phyloP scores from a whole-genome alignment of 805 yeast genomes.

The Ogataea nakhonphanomensis region DNA sequence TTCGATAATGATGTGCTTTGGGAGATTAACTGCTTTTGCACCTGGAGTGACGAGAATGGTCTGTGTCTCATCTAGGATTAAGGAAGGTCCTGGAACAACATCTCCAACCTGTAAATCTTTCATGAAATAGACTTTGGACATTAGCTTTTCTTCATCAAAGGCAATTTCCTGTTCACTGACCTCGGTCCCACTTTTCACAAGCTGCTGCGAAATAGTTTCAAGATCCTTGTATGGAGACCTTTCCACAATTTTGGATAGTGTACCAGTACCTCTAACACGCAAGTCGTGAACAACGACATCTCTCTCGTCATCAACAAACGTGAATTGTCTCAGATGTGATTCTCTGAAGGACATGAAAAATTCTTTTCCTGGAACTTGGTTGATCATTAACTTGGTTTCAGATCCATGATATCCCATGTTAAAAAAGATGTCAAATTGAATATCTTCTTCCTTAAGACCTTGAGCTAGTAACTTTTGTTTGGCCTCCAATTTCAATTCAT shows the following conservation, averaged over 20 bases:
- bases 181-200: constrained; percentile 35
- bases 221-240: constrained; percentile 18
- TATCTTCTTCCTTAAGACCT: constrained; percentile 11
- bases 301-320: constrained; percentile 53
- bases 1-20: constrained; percentile 33
- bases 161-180: constrained; percentile 42
- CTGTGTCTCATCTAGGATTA: constrained; percentile 37
- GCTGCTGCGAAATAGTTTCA: constrained; percentile 46
- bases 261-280: constrained; percentile 63
- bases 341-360: constrained; percentile 44
- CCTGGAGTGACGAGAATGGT: constrained; percentile 36
- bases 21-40: constrained; percentile 32
- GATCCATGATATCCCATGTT: constrained; percentile 80
- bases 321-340: constrained; percentile 62
- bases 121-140: constrained; percentile 42
- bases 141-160: constrained; percentile 22
- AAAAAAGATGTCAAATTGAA: constrained; percentile 30
- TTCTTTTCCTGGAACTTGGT: constrained; percentile 29
- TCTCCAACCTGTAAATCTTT: constrained; percentile 49
- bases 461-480: constrained; percentile 25
- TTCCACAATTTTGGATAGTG: constrained; percentile 33
- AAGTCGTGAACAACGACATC: constrained; percentile 58
- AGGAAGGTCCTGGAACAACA: constrained; percentile 45
- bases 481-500: constrained; percentile 16
- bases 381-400: constrained; percentile 70